Evolutionary conservation across 148 eudicot genomes (phyloP), one percentile per base, ranked within the genome.

Genomic region (Cornus kousa): DNA sequence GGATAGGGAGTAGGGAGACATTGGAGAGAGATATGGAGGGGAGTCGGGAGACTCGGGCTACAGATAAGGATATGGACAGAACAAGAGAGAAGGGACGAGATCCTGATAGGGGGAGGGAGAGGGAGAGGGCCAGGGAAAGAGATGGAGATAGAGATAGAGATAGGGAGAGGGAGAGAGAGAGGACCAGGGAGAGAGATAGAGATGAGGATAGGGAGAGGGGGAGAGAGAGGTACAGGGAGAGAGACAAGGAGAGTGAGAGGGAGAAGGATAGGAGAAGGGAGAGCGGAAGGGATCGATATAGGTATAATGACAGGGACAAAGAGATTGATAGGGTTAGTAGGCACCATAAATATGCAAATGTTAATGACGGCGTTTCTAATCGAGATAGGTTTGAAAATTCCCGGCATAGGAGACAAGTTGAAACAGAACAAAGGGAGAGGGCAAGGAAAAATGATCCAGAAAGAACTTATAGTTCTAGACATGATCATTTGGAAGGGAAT

Each of bases 271-370:
- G 37, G 37, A 4, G 5, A 35, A 35, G 37, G 37, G 37, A 35
- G 37, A 35, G 37, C 5, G 37, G 37, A 35, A 35, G 37, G 37
- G 37, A 35, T 35, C 0, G 37, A 35, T 35, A 4, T 35, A 35
- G 37, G 5, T 4, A 35, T 35, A 35, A 35, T 35, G 80, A 46
- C 74, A 86, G 86, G 85, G 90, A 88, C 55, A 79, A 72, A 22
- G 91, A 81, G 73, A 80, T 50, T 80, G 91, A 90, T 72, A 90
- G 87, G 72, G 67, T 37, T 72, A 87, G 87, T 67, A 84, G 91
- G 83, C 77, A 77, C 75, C 80, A 70, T 65, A 77, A 79, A 43
- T 80, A 85, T 77, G 80, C 73, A 59, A 85, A 83, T 35, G 83
- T 65, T 75, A 82, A 78, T 81, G 85, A 86, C 85, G 82, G 78